These are phyloP conservation scores for Paxillus rubicundulus DNA, from an alignment of 768 basidiomycete species.

Conservation along the genomic window DNA sequence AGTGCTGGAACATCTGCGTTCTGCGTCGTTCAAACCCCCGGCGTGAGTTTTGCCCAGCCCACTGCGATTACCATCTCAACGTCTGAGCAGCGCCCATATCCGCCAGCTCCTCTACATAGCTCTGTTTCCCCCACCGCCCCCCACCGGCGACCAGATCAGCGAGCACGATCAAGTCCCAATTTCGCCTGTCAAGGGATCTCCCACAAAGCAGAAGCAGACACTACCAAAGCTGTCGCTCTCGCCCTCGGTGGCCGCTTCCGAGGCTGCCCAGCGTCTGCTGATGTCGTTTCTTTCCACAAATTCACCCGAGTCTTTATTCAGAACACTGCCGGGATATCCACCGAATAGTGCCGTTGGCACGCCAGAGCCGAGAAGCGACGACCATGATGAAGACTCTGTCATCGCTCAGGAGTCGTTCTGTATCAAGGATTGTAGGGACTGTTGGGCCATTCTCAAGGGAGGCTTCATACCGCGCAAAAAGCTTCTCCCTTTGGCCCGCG, in stretches of 20 bases:
- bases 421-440: constrained; percentile 51
- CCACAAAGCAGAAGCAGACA: constrained; percentile 45
- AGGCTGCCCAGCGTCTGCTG: constrained; percentile 52
- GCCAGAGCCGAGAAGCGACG: constrained; percentile 20
- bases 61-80: constrained; percentile 2
- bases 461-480: constrained; percentile 46
- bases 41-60: constrained; percentile 40
- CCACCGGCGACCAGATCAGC: constrained; percentile 11
- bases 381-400: constrained; percentile 50
- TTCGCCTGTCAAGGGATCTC: constrained; percentile 42
- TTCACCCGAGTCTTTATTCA: constrained; percentile 48
- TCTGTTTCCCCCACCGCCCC: constrained; percentile 51
- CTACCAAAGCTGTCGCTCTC: constrained; percentile 40
- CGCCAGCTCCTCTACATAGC: constrained; percentile 69
- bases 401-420: constrained; percentile 54
- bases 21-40: constrained; percentile 54
- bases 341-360: constrained; percentile 11
- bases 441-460: constrained; percentile 60
- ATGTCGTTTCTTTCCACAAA: constrained; percentile 57
- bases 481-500: constrained; percentile 10
- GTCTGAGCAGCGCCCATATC: constrained; percentile 50
- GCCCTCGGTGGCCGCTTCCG: constrained; percentile 44
- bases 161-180: constrained; percentile 24
- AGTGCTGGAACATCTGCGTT: constrained; percentile 60
- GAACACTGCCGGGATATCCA: constrained; percentile 53